Base-by-base conservation (phyloP, 2,329 filamentous ascomycete genomes). In the Colletotrichum sp. region DNA sequence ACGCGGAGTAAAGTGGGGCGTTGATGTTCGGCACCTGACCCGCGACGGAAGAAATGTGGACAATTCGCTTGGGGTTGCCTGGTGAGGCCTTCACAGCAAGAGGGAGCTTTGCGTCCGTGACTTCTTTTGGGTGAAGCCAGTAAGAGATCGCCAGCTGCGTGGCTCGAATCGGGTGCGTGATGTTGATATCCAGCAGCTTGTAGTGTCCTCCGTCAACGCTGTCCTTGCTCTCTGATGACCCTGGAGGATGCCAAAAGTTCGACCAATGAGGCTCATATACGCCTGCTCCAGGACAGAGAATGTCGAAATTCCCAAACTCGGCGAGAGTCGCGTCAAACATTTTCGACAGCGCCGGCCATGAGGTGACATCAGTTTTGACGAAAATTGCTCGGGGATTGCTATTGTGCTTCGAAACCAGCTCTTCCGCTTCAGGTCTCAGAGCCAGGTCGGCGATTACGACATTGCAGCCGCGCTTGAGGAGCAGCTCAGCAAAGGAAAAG, bases 201-300 rank as follows among this genome's bases (percentile, higher is more conserved):
- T 86, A 87, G 18, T 78, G 80, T 1, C 81, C 81, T 1, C 77
- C 78, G 0, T 83, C 81, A 1, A 75, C 10, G 6, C 72, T 79
- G 61, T 86, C 85, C 2, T 75, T 80, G 72, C 83, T 84, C 65
- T 82, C 81, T 0, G 78, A 18, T 0, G 84, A 83, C 1, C 84
- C 86, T 0, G 86, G 86, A 3, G 85, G 85, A 38, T 83, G 81
- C 86, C 86, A 87, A 67, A 87, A 87, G 79, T 79, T 83, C 16
- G 84, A 85, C 82, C 82, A 86, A 8, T 80, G 77, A 78, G 87
- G 88, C 75, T 89, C 88, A 66, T 86, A 89, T 6, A 89, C 81
- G 32, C 87, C 87, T 0, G 87, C 87, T 1, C 87, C 87, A 0
- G 87, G 86, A 48, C 86, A 88, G 5, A 88, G 80, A 28, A 89